A percentile compares a stretch with the other conserved stretches of the same genome.
These are phyloP conservation scores for Blastobotrys persicus DNA, from an alignment of 1,139 yeast genomes.

Conservation along the genomic window DNA sequence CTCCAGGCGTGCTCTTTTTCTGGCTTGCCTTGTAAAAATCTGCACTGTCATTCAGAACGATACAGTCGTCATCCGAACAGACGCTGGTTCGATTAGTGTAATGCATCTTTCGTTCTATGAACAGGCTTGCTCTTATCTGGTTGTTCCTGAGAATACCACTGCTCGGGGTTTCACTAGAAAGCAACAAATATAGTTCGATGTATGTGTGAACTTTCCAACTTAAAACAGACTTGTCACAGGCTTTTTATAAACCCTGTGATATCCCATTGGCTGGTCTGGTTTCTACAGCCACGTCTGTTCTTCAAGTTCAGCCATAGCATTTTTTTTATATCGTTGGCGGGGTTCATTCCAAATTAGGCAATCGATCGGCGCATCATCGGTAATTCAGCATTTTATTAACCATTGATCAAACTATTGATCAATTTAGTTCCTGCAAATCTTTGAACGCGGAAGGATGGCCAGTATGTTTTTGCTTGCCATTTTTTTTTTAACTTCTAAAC, in stretches of 20 bases:
- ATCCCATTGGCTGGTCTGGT: neutral
- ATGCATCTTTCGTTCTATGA: neutral
- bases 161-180: neutral
- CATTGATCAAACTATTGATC: too few relatives aligned
- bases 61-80: neutral
- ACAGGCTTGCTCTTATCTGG: neutral
- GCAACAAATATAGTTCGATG: neutral
- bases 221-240: neutral
- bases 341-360: neutral
- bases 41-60: neutral
- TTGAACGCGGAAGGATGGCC: too few relatives aligned
- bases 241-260: neutral
- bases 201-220: neutral
- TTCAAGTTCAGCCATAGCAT: neutral
- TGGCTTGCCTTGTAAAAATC: neutral
- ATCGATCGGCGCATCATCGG: neutral
- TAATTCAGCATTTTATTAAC: too few relatives aligned
- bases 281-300: neutral
- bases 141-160: too few relatives aligned
- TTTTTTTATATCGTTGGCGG: conserved; percentile 6
- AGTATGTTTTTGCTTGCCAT: too few relatives aligned
- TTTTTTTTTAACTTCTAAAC: too few relatives aligned
- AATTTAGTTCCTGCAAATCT: too few relatives aligned
- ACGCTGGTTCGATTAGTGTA: neutral
- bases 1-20: neutral